Conservation (phyloP, 2,329 filamentous ascomycete genomes). For the Penicillium palitans region DNA sequence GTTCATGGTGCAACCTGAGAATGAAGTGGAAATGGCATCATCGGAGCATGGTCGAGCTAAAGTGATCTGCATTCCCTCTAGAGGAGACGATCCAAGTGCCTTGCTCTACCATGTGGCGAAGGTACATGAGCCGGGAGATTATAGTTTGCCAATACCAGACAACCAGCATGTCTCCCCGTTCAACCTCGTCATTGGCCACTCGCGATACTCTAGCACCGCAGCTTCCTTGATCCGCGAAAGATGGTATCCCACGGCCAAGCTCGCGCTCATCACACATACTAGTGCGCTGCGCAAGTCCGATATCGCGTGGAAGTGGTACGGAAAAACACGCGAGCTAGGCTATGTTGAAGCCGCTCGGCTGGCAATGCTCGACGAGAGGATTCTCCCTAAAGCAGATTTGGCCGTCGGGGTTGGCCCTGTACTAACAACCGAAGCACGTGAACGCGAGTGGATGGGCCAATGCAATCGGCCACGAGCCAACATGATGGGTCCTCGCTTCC, state of each 20-base stretch:
- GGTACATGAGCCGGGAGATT: slow-evolving; percentile 1
- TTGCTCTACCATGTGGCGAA: slow-evolving; percentile 2
- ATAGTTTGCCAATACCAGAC: background rate
- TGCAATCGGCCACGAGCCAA: background rate
- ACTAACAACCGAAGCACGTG: background rate
- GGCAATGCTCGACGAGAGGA: slow-evolving; percentile 1
- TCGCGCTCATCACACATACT: slow-evolving; percentile 1
- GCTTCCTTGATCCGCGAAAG: slow-evolving; percentile 1
- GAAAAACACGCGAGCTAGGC: slow-evolving; percentile 2
- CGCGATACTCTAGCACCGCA: slow-evolving; percentile 2
- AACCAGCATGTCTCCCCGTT: background rate
- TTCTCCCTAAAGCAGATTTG: slow-evolving; percentile 3
- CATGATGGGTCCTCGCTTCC: background rate
- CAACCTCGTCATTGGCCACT: slow-evolving; percentile 2
- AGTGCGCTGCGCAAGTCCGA: background rate
- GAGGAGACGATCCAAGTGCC: background rate
- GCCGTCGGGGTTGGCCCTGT: slow-evolving; percentile 1
- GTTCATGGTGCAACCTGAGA: background rate
- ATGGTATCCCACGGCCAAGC: slow-evolving; percentile 4
- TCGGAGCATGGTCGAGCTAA: background rate
- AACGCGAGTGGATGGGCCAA: slow-evolving; percentile 3
- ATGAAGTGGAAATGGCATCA: background rate
- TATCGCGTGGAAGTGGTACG: background rate
- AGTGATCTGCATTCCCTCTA: background rate
- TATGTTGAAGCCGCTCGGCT: slow-evolving; percentile 2